Evolutionary conservation across 495 filamentous ascomycete species (phyloP), one percentile per base, ranked within the genome.

Genomic region (Hypoxylon fragiforme): DNA sequence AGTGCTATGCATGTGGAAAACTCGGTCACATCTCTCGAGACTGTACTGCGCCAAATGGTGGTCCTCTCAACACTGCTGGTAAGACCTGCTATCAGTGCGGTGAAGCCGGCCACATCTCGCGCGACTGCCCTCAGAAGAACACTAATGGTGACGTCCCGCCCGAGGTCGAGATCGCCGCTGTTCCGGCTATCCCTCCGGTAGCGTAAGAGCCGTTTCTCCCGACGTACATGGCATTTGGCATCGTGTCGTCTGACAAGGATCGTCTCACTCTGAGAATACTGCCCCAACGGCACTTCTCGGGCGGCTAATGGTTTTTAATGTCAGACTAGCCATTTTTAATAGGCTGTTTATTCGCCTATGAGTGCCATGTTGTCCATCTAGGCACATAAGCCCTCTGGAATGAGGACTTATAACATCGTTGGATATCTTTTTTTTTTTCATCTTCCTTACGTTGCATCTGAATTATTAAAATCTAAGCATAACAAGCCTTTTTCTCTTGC

Each of bases 1-100:
- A 99, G 75, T 99, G 95, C 82, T 99, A 97, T 72, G 92, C 95
- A 57, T 99, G 95, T 71, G 95, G 95, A 69, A 98, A 98, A 77
- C 83, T 96, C 42, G 94, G 94, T 36, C 94, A 98, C 77, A 97
- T 97, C 72, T 96, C 90, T 16, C 86, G 92, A 59, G 94, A 99
- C 75, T 99, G 94, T 78, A 96, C 91, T 16, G 89, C 95, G 43
- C 95, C 95, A 46, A 97, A 97, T 71, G 95, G 95, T 38, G 95
- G 95, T 15, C 91, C 92, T 26, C 80, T 97, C 60, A 96, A 91
- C 81, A 91, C 89, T 57, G 91, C 89, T 55, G 92, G 92, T 64
- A 97, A 97, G 84, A 95, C 91, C 54, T 99, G 95, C 84, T 99
- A 99, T 79, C 88, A 91, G 70, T 99, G 95, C 70, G 89, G 91